Evolutionary conservation across 208 protist species (phyloP), one percentile per base, ranked within the genome.

Genomic region (Trypanosoma melophagium): DNA sequence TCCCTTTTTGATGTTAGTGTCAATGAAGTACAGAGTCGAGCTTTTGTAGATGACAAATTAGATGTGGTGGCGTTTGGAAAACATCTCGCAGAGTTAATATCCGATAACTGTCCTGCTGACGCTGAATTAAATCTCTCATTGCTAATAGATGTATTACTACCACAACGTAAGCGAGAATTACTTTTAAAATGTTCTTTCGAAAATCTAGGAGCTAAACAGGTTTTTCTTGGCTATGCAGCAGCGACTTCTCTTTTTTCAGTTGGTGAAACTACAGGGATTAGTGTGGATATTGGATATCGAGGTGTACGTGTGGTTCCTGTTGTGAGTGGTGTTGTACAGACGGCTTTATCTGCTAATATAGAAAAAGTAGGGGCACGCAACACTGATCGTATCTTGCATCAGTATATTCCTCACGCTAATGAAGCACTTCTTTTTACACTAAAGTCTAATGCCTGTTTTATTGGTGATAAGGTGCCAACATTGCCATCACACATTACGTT

Each of bases 181-280:
- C 56, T 95, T 22, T 65, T 95, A 7, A 70, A 85, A 63, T 69
- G 66, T 12, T 77, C 72, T 31, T 92, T 95, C 55, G 90, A 95
- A 66, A 55, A 76, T 7, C 56, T 89, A 17, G 85, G 77, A 5
- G 82, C 81, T 24, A 83, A 86, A 54, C 44, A 66, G 14, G 81
- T 87, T 14, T 80, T 69, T 42, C 22, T 93, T 12, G 69, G 76
- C 41, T 87, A 86, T 71, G 65, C 77, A 3, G 74, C 85, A 10
- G 74, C 77, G 25, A 64, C 83, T 0, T 78, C 83, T 7, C 83
- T 92, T 10, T 93, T 87, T 73, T 80, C 83, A 17, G 78, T 70
- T 0, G 90, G 85, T 8, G 76, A 85, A 44, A 90, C 78, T 16
- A 87, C 84, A 12, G 90, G 90, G 2, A 67, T 93, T 12, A 60